Evolutionary conservation across 2,329 filamentous ascomycete genomes (phyloP).

Genomic region (Fusarium nematophilum): DNA sequence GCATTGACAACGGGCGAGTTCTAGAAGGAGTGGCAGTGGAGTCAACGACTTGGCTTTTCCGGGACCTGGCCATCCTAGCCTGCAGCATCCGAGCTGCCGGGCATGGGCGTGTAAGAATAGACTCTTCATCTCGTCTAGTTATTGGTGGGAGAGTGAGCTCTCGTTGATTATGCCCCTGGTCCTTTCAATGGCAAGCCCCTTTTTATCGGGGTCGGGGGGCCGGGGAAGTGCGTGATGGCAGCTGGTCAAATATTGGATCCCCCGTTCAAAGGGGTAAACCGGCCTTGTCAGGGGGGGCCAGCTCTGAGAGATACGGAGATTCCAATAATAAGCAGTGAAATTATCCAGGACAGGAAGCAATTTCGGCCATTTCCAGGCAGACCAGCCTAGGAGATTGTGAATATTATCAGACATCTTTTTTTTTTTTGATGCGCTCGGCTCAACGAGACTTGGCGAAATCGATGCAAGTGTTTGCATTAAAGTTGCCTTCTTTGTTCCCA

Average conservation of each 20-base stretch:
- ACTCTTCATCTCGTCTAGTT: constrained; percentile 29
- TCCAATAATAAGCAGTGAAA: constrained; percentile 32
- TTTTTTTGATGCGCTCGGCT: background rate
- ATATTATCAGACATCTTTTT: constrained; percentile 14
- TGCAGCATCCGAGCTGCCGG: constrained; percentile 37
- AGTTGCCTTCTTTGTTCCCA: background rate
- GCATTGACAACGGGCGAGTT: constrained; percentile 31
- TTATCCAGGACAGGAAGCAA: constrained; percentile 38
- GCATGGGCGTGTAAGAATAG: constrained; percentile 35
- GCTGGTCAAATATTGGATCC: too few relatives aligned
- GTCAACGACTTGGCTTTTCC: constrained; percentile 27
- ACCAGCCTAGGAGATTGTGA: constrained; percentile 8
- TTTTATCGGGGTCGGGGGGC: background rate
- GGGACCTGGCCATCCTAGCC: constrained; percentile 31
- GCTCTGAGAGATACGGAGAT: constrained; percentile 19
- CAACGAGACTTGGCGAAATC: background rate
- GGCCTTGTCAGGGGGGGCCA: constrained; percentile 29
- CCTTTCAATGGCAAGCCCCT: constrained; percentile 10
- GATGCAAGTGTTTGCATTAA: background rate
- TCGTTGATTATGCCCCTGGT: constrained; percentile 31
- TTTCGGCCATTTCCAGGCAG: constrained; percentile 37
- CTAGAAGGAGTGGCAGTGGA: constrained; percentile 36
- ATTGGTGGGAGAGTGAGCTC: constrained; percentile 33
- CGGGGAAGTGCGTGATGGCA: background rate
- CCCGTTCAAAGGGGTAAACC: constrained; percentile 21